phyloP scores from a whole-genome alignment of 2,329 filamentous ascomycete species.

The Fusarium mexicanum region DNA sequence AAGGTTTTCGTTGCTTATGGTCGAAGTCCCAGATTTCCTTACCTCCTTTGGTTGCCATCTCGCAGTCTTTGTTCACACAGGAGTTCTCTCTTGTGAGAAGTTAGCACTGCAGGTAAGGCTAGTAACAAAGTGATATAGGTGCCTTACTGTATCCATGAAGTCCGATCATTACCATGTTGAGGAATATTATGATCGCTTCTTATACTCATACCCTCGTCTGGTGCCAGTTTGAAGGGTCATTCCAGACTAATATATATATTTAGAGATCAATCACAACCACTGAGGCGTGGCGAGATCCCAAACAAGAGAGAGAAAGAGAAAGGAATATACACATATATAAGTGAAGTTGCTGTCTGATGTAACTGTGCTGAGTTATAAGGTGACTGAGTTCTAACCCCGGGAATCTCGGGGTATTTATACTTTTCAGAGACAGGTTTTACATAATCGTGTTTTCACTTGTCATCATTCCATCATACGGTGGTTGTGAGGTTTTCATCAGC shows the following conservation, averaged over 20 bases:
- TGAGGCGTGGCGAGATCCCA: neutral
- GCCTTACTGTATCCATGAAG: neutral
- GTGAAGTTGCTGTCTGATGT: neutral
- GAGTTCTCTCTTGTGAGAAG: neutral
- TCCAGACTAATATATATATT: no score
- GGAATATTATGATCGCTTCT: neutral
- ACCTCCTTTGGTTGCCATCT: accelerated
- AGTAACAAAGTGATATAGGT: neutral
- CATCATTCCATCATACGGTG: accelerated
- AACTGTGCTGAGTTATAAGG: neutral
- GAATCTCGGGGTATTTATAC: neutral
- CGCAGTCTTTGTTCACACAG: neutral
- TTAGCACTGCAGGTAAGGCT: neutral
- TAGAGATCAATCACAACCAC: neutral
- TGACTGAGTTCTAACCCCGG: neutral
- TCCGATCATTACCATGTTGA: neutral
- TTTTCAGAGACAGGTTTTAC: neutral
- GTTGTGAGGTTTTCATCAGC: accelerated
- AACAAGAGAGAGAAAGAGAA: neutral
- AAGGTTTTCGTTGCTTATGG: accelerated
- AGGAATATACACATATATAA: neutral
- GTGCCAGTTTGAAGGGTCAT: neutral
- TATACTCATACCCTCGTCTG: neutral
- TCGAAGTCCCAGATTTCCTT: neutral
- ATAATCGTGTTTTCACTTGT: neutral